phyloP scores from a whole-genome alignment of 2,329 filamentous ascomycete species.

The Curvularia sp. region DNA sequence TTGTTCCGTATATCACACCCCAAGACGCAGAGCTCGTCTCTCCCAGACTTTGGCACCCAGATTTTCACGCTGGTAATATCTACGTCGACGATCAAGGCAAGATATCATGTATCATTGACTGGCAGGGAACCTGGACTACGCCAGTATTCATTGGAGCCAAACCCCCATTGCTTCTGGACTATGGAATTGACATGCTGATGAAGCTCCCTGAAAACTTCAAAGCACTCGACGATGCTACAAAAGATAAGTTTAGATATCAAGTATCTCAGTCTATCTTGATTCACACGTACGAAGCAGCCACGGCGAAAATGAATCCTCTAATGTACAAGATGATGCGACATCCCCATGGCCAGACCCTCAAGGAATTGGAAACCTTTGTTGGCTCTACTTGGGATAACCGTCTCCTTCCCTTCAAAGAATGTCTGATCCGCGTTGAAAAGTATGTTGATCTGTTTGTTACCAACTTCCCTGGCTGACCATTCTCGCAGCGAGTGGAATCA shows the following conservation, averaged over 20 bases:
- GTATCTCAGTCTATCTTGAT: conserved; percentile 38
- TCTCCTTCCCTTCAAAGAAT: conserved; percentile 34
- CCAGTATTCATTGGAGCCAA: conserved; percentile 36
- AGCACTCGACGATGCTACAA: conserved; percentile 30
- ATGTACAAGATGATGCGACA: conserved; percentile 37
- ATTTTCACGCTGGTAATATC: conserved; percentile 42
- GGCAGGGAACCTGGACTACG: conserved; percentile 35
- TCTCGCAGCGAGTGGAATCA: conserved; percentile 33
- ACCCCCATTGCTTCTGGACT: conserved; percentile 35
- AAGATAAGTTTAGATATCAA: conserved; percentile 32
- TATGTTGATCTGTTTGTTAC: conserved; percentile 20
- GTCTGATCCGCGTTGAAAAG: conserved; percentile 35
- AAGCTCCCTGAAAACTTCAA: conserved; percentile 39
- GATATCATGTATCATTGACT: conserved; percentile 43
- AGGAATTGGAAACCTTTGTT: conserved; percentile 39
- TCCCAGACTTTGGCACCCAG: conserved; percentile 38
- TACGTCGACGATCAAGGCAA: conserved; percentile 32
- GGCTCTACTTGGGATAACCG: conserved; percentile 36
- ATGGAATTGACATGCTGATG: conserved; percentile 37
- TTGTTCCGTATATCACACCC: conserved; percentile 37
- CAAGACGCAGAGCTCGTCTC: conserved; percentile 33
- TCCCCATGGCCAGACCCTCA: conserved; percentile 35
- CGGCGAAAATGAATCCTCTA: conserved; percentile 33
- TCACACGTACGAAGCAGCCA: conserved; percentile 31
- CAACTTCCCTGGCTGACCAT: conserved; percentile 16